Conservation (phyloP, 1,284 basidiomycete species). For the Pulveroboletus sp. region DNA sequence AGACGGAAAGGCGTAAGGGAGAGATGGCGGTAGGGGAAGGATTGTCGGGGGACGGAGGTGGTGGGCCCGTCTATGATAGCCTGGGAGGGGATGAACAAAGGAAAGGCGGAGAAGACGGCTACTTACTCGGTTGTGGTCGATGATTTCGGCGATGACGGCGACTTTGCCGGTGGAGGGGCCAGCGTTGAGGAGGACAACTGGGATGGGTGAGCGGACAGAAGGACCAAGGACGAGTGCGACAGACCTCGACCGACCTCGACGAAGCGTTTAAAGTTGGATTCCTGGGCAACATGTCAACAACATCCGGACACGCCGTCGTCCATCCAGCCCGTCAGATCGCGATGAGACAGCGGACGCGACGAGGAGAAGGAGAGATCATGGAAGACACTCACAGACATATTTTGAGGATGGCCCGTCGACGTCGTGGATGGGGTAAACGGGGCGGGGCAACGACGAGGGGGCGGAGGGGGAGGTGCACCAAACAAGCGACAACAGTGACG, state of each 20-base stretch:
- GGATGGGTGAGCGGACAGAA: background rate
- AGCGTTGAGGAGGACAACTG: conserved; percentile 92
- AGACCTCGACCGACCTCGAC: conserved; percentile 94
- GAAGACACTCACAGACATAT: conserved; percentile 24
- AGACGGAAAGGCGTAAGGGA: conserved; percentile 88
- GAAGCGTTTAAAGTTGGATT: conserved; percentile 94
- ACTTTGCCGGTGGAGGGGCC: conserved; percentile 66
- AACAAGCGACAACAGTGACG: conserved; percentile 17
- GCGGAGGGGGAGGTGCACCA: background rate
- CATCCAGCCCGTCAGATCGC: conserved; percentile 12
- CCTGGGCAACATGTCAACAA: conserved; percentile 31
- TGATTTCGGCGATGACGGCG: conserved; percentile 95
- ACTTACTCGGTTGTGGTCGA: conserved; percentile 94
- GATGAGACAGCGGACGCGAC: background rate
- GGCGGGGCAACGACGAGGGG: too few relatives aligned
- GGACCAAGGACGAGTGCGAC: conserved; percentile 18
- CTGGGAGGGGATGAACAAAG: conserved; percentile 38
- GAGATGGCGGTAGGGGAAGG: conserved; percentile 90
- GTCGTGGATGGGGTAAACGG: background rate
- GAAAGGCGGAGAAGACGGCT: background rate
- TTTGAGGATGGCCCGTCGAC: conserved; percentile 5
- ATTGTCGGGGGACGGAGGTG: conserved; percentile 89
- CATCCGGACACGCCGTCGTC: conserved; percentile 7
- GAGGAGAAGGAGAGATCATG: rapidly evolving
- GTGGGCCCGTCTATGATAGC: conserved; percentile 94